phyloP scores from a whole-genome alignment of 2,329 filamentous ascomycete species.

The Aspergillus sp. region DNA sequence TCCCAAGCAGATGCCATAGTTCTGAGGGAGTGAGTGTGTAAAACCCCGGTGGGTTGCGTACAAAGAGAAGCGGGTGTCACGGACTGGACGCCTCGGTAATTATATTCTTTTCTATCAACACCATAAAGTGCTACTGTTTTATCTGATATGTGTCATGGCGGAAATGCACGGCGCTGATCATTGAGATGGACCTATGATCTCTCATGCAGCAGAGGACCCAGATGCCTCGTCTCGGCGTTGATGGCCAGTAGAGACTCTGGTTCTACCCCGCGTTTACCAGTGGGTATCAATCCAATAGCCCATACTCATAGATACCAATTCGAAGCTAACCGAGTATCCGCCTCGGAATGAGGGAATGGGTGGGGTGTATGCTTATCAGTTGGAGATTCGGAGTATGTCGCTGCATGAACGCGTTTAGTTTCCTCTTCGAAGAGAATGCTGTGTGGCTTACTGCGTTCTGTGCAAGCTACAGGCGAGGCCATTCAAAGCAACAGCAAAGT shows the following conservation, averaged over 20 bases:
- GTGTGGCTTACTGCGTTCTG: neutral
- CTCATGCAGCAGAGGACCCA: too few species aligned
- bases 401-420: neutral
- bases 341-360: neutral
- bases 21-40: neutral
- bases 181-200: too few species aligned
- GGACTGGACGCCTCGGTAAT: too few species aligned
- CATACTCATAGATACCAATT: neutral
- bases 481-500: neutral
- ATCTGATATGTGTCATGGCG: too few species aligned
- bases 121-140: too few species aligned
- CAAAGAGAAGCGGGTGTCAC: too few species aligned
- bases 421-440: neutral
- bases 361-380: neutral
- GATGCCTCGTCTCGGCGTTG: too few species aligned
- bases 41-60: too few species aligned
- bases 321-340: neutral
- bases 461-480: neutral
- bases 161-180: too few species aligned
- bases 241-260: too few species aligned
- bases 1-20: slow-evolving; percentile 32
- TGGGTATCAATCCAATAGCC: neutral
- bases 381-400: neutral
- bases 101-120: too few species aligned
- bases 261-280: too few species aligned